These are phyloP conservation scores for Aristolochia californica DNA, from an alignment of 164 flowering plant species.

Conservation along the genomic window DNA sequence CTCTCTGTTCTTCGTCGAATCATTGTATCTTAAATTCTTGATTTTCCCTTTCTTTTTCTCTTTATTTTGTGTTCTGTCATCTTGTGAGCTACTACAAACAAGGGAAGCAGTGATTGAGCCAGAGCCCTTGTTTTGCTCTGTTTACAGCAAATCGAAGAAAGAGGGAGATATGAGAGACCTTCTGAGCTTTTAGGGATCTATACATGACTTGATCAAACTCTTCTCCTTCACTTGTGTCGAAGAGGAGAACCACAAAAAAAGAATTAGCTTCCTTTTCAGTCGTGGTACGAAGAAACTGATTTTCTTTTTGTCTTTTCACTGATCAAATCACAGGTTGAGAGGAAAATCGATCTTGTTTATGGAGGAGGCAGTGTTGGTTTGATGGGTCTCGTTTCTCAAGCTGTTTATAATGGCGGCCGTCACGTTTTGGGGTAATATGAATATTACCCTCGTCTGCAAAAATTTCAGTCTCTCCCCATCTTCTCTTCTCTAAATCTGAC, in stretches of 20 bases:
- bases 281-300: background rate
- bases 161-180: too few species aligned
- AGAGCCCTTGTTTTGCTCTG: too few species aligned
- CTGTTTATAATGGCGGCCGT: slow-evolving; percentile 75
- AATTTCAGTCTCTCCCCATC: background rate
- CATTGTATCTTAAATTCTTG: background rate
- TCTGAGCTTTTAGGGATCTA: too few species aligned
- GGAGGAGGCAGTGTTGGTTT: slow-evolving; percentile 73
- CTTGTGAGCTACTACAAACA: too few species aligned
- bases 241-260: too few species aligned
- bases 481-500: background rate
- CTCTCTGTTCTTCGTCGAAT: background rate
- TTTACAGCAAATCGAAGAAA: too few species aligned
- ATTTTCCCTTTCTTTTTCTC: background rate
- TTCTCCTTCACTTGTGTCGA: too few species aligned
- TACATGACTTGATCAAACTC: too few species aligned
- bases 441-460: background rate
- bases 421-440: slow-evolving; percentile 60
- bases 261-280: background rate
- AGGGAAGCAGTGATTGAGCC: too few species aligned
- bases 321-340: slow-evolving; percentile 10
- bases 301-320: background rate
- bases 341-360: slow-evolving; percentile 65
- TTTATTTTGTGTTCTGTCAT: too few species aligned
- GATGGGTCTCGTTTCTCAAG: slow-evolving; percentile 79